These are phyloP conservation scores for Cladophialophora bantiana DNA, from an alignment of 2,329 filamentous ascomycete genomes.

Conservation along the genomic window DNA sequence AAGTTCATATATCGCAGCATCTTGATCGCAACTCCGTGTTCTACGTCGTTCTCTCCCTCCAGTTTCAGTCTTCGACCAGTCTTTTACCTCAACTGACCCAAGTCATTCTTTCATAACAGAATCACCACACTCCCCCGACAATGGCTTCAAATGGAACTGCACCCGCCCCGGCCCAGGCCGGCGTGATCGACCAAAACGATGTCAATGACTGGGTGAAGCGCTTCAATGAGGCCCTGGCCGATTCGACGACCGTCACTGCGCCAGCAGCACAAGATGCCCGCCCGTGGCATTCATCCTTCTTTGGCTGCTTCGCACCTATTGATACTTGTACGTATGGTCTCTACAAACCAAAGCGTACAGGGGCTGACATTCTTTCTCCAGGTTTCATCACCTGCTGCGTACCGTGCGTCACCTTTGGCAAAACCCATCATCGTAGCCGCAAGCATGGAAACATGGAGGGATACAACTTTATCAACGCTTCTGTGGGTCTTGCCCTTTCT, in stretches of 20 bases:
- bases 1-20: conserved; percentile 10
- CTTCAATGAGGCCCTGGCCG: conserved; percentile 32
- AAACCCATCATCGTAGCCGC: conserved; percentile 41
- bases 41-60: neutral
- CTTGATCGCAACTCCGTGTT: neutral
- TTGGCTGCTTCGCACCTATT: conserved; percentile 44
- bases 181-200: conserved; percentile 26
- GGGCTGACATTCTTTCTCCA: conserved; percentile 13
- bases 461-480: conserved; percentile 42
- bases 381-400: conserved; percentile 42
- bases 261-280: conserved; percentile 26
- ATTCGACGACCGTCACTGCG: conserved; percentile 24
- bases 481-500: conserved; percentile 17
- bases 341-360: neutral
- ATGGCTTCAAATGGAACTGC: conserved; percentile 10
- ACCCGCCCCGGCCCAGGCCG: conserved; percentile 16
- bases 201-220: conserved; percentile 31
- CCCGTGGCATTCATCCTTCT: conserved; percentile 44
- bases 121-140: conserved; percentile 2
- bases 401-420: conserved; percentile 45
- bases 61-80: neutral
- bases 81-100: conserved; percentile 38
- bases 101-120: conserved; percentile 26
- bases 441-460: conserved; percentile 43
- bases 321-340: conserved; percentile 41